These are phyloP conservation scores for Cardamine resedifolia DNA, from an alignment of 345 rosid genomes.

Conservation along the genomic window DNA sequence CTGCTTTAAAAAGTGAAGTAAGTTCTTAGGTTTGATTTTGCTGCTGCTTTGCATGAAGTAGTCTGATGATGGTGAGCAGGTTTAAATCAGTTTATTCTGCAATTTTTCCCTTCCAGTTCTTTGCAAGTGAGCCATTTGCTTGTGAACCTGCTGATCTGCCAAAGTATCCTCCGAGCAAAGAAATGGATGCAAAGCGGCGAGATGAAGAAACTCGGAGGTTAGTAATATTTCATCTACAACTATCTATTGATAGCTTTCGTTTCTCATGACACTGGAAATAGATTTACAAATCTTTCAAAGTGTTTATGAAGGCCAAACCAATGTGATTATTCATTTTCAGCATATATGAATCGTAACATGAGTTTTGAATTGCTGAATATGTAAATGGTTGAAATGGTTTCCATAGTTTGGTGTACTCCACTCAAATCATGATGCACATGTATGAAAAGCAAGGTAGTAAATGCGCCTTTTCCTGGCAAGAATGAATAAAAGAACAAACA, in stretches of 20 bases:
- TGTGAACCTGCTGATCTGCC: constrained; percentile 94
- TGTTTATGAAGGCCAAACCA: not conserved
- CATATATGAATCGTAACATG: constrained; percentile 10
- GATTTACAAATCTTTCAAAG: not conserved
- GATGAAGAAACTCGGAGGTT: constrained; percentile 94
- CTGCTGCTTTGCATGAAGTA: constrained; percentile 6
- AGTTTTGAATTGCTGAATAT: constrained; percentile 1
- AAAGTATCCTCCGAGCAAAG: constrained; percentile 92
- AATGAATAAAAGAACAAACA: too few relatives aligned
- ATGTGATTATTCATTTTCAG: not conserved
- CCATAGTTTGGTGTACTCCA: not conserved
- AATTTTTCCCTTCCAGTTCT: constrained; percentile 56
- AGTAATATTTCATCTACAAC: constrained; percentile 15
- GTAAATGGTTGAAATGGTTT: not conserved
- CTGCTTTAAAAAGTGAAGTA: constrained; percentile 80
- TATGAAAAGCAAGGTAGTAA: too few relatives aligned
- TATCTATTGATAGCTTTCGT: not conserved
- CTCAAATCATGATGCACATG: too few relatives aligned
- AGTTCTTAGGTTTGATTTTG: constrained; percentile 33
- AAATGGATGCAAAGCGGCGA: constrained; percentile 90
- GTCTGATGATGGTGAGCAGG: constrained; percentile 10
- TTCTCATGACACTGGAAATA: not conserved
- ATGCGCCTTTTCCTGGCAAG: too few relatives aligned
- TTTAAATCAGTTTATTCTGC: not conserved
- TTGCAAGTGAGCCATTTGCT: constrained; percentile 73